Base-by-base conservation (phyloP, 164 flowering plant genomes). In the Euptelea pleiosperma region DNA sequence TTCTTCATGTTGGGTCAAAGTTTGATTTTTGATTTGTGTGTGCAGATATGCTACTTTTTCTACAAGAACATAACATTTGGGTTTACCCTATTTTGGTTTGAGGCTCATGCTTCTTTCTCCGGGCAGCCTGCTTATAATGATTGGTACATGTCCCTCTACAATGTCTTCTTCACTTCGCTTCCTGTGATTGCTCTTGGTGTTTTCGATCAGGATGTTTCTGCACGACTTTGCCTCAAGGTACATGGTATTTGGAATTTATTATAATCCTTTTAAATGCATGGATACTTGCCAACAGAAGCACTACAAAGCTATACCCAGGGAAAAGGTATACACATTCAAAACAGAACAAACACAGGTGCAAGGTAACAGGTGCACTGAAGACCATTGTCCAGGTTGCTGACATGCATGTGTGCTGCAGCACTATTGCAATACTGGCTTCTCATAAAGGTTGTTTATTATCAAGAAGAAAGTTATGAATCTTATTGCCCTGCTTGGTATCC, bases 1-100 rank as follows among this genome's bases (percentile, higher is more conserved):
- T 56, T 42, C n/a, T 60, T 24, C 22, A n/a, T 30, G 0, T 8
- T 11, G 14, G 33, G 29, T 34, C 51, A 33, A 30, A 24, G 29
- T 33, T 42, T 8, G 18, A 7, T 26, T 52, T 31, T 58, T 51
- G 31, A 22, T 57, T 43, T 37, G 12, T 61, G 43, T 56, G 25
- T 72, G 80, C 88, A 89, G 96, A 83, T 89, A 67, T 89, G 96
- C 73, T 89, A 89, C 73, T 89, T 87, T 65, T 87, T 90, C 74
- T 90, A 81, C 83, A 85, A 90, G 81, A 85, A 90, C 70, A 65
- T 90, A 14, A 61, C 89, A 18, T 87, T 87, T 51, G 95, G 97
- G 19, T 82, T 87, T 37, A 87, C 97, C 15, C 74, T 90, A 1
- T 87, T 90, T 58, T 82, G 83, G 84, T 87, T 69, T 39, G 95